These are phyloP conservation scores for Didymellaceae sp. DNA, from an alignment of 2,329 filamentous ascomycete genomes.

Conservation along the genomic window DNA sequence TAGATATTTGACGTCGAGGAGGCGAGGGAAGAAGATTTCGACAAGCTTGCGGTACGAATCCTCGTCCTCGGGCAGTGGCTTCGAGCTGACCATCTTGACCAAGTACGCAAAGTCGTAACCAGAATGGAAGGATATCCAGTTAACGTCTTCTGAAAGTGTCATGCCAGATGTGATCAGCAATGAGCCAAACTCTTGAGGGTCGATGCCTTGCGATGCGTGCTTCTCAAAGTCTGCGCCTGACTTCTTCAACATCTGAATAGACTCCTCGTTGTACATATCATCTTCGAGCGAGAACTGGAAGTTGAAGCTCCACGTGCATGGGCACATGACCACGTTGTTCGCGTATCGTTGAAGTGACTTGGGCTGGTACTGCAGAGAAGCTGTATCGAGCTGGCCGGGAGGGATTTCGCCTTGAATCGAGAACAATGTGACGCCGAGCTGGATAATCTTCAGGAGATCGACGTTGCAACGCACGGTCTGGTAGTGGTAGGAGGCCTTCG, in stretches of 20 bases:
- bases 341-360: constrained; percentile 58
- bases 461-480: constrained; percentile 97
- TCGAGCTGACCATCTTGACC: constrained; percentile 88
- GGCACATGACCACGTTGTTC: constrained; percentile 67
- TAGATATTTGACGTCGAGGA: constrained; percentile 96
- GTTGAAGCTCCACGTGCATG: constrained; percentile 98
- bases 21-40: constrained; percentile 88
- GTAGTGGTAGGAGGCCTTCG: constrained; percentile 98
- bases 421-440: constrained; percentile 93
- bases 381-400: constrained; percentile 67
- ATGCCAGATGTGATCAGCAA: constrained; percentile 91
- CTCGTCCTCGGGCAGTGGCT: constrained; percentile 85
- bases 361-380: constrained; percentile 51
- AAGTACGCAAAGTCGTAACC: constrained; percentile 98
- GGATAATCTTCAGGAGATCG: constrained; percentile 95
- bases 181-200: constrained; percentile 85
- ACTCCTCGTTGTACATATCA: constrained; percentile 97
- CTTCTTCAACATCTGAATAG: constrained; percentile 86
- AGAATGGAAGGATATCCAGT: constrained; percentile 97
- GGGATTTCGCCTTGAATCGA: constrained; percentile 88
- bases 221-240: constrained; percentile 91
- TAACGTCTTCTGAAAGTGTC: constrained; percentile 83
- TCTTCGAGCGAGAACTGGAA: constrained; percentile 94
- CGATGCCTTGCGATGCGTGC: constrained; percentile 87
- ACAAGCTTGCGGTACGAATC: constrained; percentile 87